Evolutionary conservation across 2,329 filamentous ascomycete species (phyloP).

Genomic region (Scedosporium dehoogii): DNA sequence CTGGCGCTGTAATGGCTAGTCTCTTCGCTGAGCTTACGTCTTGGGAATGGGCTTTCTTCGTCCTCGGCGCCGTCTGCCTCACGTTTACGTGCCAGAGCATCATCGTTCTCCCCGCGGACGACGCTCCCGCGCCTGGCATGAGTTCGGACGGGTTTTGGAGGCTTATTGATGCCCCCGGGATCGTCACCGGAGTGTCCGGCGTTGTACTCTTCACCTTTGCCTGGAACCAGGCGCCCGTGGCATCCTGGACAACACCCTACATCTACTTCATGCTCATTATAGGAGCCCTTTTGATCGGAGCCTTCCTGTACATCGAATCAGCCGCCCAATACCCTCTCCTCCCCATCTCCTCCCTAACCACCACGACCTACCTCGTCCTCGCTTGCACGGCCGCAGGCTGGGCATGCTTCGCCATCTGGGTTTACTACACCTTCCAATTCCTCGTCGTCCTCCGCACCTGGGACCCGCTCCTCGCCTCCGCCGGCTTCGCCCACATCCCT

Average conservation of each 20-base stretch:
- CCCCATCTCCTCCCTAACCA: slow-evolving; percentile 38
- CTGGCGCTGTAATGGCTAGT: slow-evolving; percentile 29
- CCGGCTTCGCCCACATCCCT: slow-evolving; percentile 33
- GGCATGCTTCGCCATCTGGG: slow-evolving; percentile 43
- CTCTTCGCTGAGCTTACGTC: slow-evolving; percentile 27
- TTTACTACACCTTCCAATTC: slow-evolving; percentile 41
- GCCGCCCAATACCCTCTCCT: slow-evolving; percentile 41
- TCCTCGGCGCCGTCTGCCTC: slow-evolving; percentile 20
- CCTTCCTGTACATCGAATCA: slow-evolving; percentile 49
- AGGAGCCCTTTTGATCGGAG: slow-evolving; percentile 40
- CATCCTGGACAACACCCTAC: slow-evolving; percentile 47
- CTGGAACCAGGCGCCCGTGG: slow-evolving; percentile 54
- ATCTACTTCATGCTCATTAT: slow-evolving; percentile 48
- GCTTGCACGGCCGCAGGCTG: slow-evolving; percentile 43
- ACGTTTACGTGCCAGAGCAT: slow-evolving; percentile 20
- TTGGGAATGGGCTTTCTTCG: slow-evolving; percentile 41
- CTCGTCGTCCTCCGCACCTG: slow-evolving; percentile 32
- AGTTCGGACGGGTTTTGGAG: slow-evolving; percentile 1
- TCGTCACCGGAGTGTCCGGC: slow-evolving; percentile 36
- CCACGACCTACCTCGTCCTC: slow-evolving; percentile 42
- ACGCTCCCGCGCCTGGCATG: not conserved
- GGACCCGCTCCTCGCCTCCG: slow-evolving; percentile 31
- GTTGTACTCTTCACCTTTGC: slow-evolving; percentile 56
- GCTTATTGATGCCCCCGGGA: slow-evolving; percentile 28
- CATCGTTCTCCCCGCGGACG: slow-evolving; percentile 23